phyloP scores from a whole-genome alignment of 352 stramenopile genomes.

The Phytophthora europaea region DNA sequence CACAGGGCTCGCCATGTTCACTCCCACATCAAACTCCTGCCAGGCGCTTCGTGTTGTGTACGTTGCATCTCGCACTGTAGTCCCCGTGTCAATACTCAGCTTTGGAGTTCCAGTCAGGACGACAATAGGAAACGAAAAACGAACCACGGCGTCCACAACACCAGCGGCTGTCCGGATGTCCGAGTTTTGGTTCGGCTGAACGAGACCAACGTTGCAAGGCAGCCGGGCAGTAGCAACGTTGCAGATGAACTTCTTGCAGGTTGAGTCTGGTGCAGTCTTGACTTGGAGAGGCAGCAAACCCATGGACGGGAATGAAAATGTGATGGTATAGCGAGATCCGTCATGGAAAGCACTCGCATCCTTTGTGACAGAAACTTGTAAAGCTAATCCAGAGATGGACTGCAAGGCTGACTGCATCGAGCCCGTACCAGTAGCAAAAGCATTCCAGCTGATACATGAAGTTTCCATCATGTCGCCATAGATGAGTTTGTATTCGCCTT shows the following conservation, averaged over 20 bases:
- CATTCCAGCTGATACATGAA: conserved; percentile 69
- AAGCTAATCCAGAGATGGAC: conserved; percentile 43
- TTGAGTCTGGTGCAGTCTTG: conserved; percentile 8
- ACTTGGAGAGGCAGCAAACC: conserved; percentile 55
- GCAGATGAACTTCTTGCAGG: conserved; percentile 54
- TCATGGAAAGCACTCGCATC: conserved; percentile 59
- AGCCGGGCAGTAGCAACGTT: conserved; percentile 21
- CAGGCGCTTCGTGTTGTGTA: conserved; percentile 58
- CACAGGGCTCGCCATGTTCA: conserved; percentile 54
- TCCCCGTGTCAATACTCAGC: conserved; percentile 56
- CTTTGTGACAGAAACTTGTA: conserved; percentile 51
- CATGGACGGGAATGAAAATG: conserved; percentile 63
- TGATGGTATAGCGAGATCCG: conserved; percentile 56
- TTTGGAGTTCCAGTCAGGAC: conserved; percentile 42
- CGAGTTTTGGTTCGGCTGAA: conserved; percentile 59
- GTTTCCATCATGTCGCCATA: conserved; percentile 54
- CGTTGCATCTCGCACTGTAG: conserved; percentile 33
- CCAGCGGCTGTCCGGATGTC: conserved; percentile 51
- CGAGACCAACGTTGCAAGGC: conserved; percentile 43
- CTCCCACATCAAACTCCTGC: conserved; percentile 73
- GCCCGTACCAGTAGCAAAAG: conserved; percentile 29
- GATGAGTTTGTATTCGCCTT: conserved; percentile 64
- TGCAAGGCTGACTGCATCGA: conserved; percentile 59
- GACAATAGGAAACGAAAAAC: conserved; percentile 62
- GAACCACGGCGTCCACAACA: conserved; percentile 58